Percentiles rank a stretch among this genome's conserved stretches.
These are phyloP conservation scores for Suhomyces sp. DNA, from an alignment of 805 yeast species.

Conservation along the genomic window DNA sequence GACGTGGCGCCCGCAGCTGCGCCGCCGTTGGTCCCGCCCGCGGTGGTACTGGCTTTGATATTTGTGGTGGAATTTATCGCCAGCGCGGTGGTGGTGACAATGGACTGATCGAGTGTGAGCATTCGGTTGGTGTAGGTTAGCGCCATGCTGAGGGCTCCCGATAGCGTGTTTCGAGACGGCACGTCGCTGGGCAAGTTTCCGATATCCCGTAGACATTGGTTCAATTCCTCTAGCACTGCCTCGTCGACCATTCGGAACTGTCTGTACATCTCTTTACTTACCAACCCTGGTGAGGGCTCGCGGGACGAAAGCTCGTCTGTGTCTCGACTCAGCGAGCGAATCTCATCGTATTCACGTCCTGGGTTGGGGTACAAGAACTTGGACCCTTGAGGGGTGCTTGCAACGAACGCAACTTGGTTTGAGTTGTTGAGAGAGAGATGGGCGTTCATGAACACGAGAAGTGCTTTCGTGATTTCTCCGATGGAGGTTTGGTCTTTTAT, in stretches of 20 bases:
- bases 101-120: slow-evolving; percentile 48
- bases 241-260: slow-evolving; percentile 82
- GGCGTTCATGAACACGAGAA: slow-evolving; percentile 78
- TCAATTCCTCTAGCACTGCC: slow-evolving; percentile 58
- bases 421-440: slow-evolving; percentile 83
- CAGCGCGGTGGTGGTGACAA: slow-evolving; percentile 42
- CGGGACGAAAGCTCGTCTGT: slow-evolving; percentile 3
- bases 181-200: neutral
- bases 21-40: slow-evolving; percentile 12
- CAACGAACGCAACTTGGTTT: slow-evolving; percentile 78
- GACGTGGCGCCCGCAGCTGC: slow-evolving; percentile 11
- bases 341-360: slow-evolving; percentile 11
- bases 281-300: slow-evolving; percentile 21
- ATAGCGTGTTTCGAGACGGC: slow-evolving; percentile 32
- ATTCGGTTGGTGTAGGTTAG: slow-evolving; percentile 74
- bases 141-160: slow-evolving; percentile 82
- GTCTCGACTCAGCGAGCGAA: slow-evolving; percentile 6
- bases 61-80: slow-evolving; percentile 41
- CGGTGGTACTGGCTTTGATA: slow-evolving; percentile 10
- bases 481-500: slow-evolving; percentile 48
- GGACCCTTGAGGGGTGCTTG: slow-evolving; percentile 70
- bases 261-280: slow-evolving; percentile 70
- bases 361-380: slow-evolving; percentile 65
- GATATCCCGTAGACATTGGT: slow-evolving; percentile 35
- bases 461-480: slow-evolving; percentile 57